These are phyloP conservation scores for Moesziomyces sp. DNA, from an alignment of 1,284 basidiomycete genomes.

Conservation along the genomic window DNA sequence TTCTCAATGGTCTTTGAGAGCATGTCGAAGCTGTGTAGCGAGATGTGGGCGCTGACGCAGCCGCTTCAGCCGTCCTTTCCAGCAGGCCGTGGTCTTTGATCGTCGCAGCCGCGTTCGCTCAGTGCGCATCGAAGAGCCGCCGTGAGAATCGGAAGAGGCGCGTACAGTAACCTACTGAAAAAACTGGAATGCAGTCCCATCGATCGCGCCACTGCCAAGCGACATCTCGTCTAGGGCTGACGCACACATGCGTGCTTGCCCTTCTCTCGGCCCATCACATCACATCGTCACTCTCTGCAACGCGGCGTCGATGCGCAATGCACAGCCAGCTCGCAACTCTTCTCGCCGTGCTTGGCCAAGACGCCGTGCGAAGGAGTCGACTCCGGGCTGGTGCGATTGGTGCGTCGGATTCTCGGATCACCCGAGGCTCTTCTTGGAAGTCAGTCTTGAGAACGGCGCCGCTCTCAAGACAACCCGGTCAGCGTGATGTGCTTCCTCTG, in stretches of 20 bases:
- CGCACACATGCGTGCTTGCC: neutral
- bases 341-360: neutral
- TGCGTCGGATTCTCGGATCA: neutral
- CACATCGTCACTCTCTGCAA: too few relatives aligned
- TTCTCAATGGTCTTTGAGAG: too few relatives aligned
- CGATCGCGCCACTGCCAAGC: slow-evolving; percentile 7
- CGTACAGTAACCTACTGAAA: neutral
- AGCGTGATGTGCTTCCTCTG: neutral
- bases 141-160: neutral
- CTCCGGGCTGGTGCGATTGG: neutral
- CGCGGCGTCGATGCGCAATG: too few relatives aligned
- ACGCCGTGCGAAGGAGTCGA: too few relatives aligned
- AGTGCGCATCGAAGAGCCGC: neutral
- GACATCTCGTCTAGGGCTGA: neutral
- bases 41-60: neutral
- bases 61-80: too few relatives aligned
- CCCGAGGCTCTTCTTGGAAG: neutral
- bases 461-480: too few relatives aligned
- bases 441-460: neutral
- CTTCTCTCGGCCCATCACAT: too few relatives aligned
- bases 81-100: neutral
- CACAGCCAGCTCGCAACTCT: neutral
- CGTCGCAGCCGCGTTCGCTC: too few relatives aligned
- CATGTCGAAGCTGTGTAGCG: neutral
- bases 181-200: slow-evolving; percentile 7